Evolutionary conservation across 2,329 filamentous ascomycete genomes (phyloP), one percentile per base, ranked within the genome.

Genomic region (Colletotrichum karsti): DNA sequence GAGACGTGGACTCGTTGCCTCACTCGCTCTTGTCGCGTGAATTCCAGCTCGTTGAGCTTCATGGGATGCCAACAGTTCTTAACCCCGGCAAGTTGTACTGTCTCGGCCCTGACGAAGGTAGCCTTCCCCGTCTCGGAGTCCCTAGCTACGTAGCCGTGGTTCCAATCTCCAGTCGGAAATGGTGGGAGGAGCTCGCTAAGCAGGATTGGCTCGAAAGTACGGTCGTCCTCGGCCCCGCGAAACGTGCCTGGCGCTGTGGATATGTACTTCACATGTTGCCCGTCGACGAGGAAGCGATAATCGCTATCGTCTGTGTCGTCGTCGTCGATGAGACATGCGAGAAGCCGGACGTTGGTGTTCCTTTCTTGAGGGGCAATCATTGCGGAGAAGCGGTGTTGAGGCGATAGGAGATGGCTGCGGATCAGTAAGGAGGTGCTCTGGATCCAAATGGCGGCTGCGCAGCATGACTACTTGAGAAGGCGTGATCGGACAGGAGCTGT

Each of bases 261-360:
- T 10, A 74, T 24, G 60, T 76, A 78, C 63, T 76, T 75, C 0
- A 73, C 70, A 42, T 73, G 66, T 57, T 70, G 55, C 10, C 58
- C 65, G 18, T 75, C 71, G 56, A 76, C 58, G 3, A 76, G 66
- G 60, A 77, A 76, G 54, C 73, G 74, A 51, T 77, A 76, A 44
- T 75, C 72, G 66, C 76, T 74, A 20, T 74, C 66, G 30, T 69
- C 13, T 1, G 24, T 64, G 57, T 73, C 73, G 1, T 73, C 72
- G 0, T 60, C 54, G 41, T 77, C 73, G 20, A 76, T 35, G 13
- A 74, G 71, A 57, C 70, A 74, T 53, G 73, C 73, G 39, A 76
- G 72, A 61, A 77, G 71, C 33, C 63, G 60, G 30, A 77, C 60
- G 42, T 74, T 77, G 67, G 61, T 33, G 30, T 33, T 33, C 30